Base-by-base conservation (phyloP, 106 monocot genomes). In the Allium fistulosum region DNA sequence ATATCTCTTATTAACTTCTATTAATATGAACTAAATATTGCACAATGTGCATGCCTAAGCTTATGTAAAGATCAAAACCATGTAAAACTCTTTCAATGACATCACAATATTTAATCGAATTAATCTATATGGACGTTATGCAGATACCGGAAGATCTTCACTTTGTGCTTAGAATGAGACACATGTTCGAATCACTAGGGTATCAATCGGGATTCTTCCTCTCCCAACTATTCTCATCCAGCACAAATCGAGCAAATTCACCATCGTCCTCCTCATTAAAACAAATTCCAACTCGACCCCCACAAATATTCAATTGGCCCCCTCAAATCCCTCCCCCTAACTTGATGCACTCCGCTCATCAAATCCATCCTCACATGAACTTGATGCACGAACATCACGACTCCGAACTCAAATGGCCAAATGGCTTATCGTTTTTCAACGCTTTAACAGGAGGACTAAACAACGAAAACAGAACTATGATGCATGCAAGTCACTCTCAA, bases 111-210 rank as follows among this genome's bases (percentile, higher is more conserved):
- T 46, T 9, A 65, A 49, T 17, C 49, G 9, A 49, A 22, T 50
- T 66, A 8, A 11, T 55, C 53, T 55, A 12, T 12, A 55, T 55
- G 11, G 11, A 2, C 53, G 7, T 15, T 55, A 55, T 66, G 28
- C 77, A 93, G 93, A 93, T 93, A 77, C 77, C 93, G 15, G 93
- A 93, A 66, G 89, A 93, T 72, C 76, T 93, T 51, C 93, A 93
- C 61, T 93, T 89, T 72, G 93, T 93, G 28, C 84, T 89, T 63
- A 74, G 86, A 56, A 93, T 93, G 93, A 80, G 93, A 9, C 93
- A 93, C 73, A 93, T 84, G 81, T 84, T 93, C 48, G 93, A 93
- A 62, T 93, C 93, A 9, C 80, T 93, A 13, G 89, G 93, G 6
- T 89, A 89, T 67, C 89, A 93, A 48, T 93, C 93, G 5, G 93